Evolutionary conservation across 2,329 filamentous ascomycete genomes (phyloP).

Genomic region (Penicillium hesseltinei): DNA sequence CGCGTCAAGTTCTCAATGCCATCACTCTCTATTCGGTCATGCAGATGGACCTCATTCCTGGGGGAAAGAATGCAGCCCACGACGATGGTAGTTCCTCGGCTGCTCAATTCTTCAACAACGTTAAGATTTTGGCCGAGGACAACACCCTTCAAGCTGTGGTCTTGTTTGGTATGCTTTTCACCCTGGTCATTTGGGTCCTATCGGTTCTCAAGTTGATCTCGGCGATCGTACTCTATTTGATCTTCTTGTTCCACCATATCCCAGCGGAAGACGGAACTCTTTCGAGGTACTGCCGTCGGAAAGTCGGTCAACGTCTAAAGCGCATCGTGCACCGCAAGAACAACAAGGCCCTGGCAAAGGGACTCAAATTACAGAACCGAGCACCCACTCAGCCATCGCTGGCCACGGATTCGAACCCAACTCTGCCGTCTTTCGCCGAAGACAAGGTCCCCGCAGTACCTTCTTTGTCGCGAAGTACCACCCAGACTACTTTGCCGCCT

Average conservation of each 20-base stretch:
- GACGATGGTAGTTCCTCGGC: constrained; percentile 62
- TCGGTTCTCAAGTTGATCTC: constrained; percentile 71
- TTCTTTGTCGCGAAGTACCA: constrained; percentile 44
- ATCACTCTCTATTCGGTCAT: constrained; percentile 85
- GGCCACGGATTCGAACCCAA: constrained; percentile 45
- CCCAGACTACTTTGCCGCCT: constrained; percentile 61
- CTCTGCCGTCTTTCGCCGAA: constrained; percentile 61
- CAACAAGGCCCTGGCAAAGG: constrained; percentile 80
- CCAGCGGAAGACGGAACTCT: constrained; percentile 77
- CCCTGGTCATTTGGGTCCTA: constrained; percentile 83
- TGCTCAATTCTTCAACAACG: constrained; percentile 77
- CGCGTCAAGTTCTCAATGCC: constrained; percentile 86
- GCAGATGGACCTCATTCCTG: constrained; percentile 67
- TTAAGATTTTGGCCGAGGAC: constrained; percentile 67
- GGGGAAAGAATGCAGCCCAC: constrained; percentile 49
- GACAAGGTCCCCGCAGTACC: constrained; percentile 36
- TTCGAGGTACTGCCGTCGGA: constrained; percentile 82
- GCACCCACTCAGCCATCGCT: constrained; percentile 45
- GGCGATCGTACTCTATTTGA: constrained; percentile 74
- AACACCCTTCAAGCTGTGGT: constrained; percentile 79
- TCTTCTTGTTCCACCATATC: constrained; percentile 92
- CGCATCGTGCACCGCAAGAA: constrained; percentile 83
- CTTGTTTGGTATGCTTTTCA: constrained; percentile 88
- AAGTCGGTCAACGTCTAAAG: constrained; percentile 81
- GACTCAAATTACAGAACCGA: constrained; percentile 58